Evolutionary conservation across 306 rosid genomes (phyloP), one percentile per base, ranked within the genome.

Genomic region (Quercus cerris): DNA sequence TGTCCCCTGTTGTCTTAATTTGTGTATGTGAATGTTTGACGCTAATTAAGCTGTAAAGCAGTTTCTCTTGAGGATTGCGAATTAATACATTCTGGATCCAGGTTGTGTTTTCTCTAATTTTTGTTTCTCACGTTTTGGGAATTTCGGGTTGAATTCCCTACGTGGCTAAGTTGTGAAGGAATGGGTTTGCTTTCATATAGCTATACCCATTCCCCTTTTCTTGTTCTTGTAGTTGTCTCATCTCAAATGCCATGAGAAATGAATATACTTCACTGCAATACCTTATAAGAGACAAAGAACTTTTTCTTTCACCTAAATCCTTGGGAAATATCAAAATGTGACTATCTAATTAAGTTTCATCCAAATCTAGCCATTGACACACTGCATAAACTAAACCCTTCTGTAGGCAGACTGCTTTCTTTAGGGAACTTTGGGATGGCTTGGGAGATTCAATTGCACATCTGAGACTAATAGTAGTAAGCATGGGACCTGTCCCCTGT

Each of bases 381-480:
- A 14, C 58, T 76, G 56, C 58, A 25, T 80, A 19, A 12, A 66
- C 67, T 82, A 59, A 70, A 30, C 81, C 70, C 31, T 66, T 74
- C 55, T 64, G 64, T 61, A 92, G 98, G 87, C 88, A 85, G 79
- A 86, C 83, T 82, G 57, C 80, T 83, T n/a, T n/a, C n/a, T n/a
- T n/a, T n/a, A n/a, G n/a, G n/a, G n/a, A n/a, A n/a, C n/a, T n/a
- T n/a, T n/a, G n/a, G n/a, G n/a, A n/a, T n/a, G 92, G 88, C 71
- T 90, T 94, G 83, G 90, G 87, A 67, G 90, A 89, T 76, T 89
- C 97, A 54, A 70, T 89, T 30, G 75, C 76, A 83, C 66, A 86
- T 82, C 87, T 92, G 78, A 88, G 67, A 75, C 86, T 90, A 67
- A 83, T 91, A 77, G 98, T 97, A 6, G 97, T 90, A 79, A 81